These are phyloP conservation scores for Triadica sebifera DNA, from an alignment of 345 rosid genomes.

Conservation along the genomic window DNA sequence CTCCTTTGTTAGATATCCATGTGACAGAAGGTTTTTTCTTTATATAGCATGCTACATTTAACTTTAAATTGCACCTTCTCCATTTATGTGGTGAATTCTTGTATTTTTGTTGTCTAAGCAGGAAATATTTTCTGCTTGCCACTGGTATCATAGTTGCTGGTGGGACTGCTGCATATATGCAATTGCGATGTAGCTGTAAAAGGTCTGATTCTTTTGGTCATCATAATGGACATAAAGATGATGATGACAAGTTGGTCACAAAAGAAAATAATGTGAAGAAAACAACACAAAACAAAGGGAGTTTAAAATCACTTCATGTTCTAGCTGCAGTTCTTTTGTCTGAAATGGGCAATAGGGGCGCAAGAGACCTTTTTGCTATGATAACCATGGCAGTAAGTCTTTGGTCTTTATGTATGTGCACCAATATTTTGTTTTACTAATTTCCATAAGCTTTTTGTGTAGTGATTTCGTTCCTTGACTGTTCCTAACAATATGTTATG, in stretches of 20 bases:
- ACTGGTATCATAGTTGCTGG: constrained; percentile 81
- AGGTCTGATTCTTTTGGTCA: constrained; percentile 39
- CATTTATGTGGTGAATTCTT: background rate
- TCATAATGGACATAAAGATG: constrained; percentile 51
- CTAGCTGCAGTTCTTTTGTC: constrained; percentile 74
- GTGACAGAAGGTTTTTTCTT: background rate
- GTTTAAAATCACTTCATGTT: constrained; percentile 77
- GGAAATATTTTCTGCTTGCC: constrained; percentile 78
- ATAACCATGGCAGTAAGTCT: constrained; percentile 72
- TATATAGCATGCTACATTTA: background rate
- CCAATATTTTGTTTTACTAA: background rate
- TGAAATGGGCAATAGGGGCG: constrained; percentile 82
- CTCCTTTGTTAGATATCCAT: background rate
- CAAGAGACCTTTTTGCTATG: constrained; percentile 75
- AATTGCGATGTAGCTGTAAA: constrained; percentile 44
- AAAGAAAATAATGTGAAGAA: constrained; percentile 38
- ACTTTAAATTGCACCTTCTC: background rate
- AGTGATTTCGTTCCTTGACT: background rate
- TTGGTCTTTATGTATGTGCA: background rate
- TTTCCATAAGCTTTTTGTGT: background rate
- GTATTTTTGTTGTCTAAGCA: constrained; percentile 28
- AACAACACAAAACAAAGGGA: constrained; percentile 51
- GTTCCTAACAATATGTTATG: background rate
- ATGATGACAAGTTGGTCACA: constrained; percentile 33
- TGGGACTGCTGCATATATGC: constrained; percentile 77